These are phyloP conservation scores for Russula ochroleuca DNA, from an alignment of 768 basidiomycete genomes.

Conservation along the genomic window DNA sequence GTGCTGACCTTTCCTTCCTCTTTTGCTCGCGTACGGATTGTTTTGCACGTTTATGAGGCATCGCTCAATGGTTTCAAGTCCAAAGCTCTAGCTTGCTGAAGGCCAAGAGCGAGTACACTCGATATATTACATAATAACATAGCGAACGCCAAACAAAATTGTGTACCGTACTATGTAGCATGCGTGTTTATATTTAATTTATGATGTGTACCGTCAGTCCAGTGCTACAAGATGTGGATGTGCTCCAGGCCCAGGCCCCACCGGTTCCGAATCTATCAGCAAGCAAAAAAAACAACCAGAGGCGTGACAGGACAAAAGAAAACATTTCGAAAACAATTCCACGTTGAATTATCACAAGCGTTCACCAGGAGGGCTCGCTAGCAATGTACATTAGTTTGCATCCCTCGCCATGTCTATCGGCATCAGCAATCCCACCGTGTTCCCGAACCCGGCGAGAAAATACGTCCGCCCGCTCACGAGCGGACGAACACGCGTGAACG, in stretches of 20 bases:
- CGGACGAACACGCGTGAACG: constrained; percentile 27
- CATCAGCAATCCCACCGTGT: constrained; percentile 26
- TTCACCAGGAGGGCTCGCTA: neutral
- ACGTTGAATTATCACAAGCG: neutral
- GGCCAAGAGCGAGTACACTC: neutral
- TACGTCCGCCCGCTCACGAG: constrained; percentile 23
- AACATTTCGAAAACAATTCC: constrained; percentile 2
- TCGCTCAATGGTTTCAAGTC: neutral
- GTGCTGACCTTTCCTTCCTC: constrained; percentile 32
- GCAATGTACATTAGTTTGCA: neutral
- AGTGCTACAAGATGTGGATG: constrained; percentile 16
- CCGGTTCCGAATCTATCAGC: neutral
- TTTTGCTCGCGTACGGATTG: constrained; percentile 34
- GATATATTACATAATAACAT: constrained; percentile 20
- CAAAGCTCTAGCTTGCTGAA: neutral
- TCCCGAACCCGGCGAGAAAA: constrained; percentile 28
- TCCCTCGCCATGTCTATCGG: constrained; percentile 4
- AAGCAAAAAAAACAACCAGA: neutral
- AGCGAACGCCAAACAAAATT: neutral
- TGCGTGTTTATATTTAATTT: constrained; percentile 1
- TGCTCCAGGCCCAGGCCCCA: neutral
- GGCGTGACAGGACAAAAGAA: neutral
- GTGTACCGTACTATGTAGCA: constrained; percentile 2
- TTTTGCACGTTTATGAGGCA: constrained; percentile 39
- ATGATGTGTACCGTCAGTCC: neutral